A percentile compares a stretch with the other conserved stretches of the same genome.
These are phyloP conservation scores for Sphaceloma murrayae DNA, from an alignment of 2,329 filamentous ascomycete genomes.

Conservation along the genomic window DNA sequence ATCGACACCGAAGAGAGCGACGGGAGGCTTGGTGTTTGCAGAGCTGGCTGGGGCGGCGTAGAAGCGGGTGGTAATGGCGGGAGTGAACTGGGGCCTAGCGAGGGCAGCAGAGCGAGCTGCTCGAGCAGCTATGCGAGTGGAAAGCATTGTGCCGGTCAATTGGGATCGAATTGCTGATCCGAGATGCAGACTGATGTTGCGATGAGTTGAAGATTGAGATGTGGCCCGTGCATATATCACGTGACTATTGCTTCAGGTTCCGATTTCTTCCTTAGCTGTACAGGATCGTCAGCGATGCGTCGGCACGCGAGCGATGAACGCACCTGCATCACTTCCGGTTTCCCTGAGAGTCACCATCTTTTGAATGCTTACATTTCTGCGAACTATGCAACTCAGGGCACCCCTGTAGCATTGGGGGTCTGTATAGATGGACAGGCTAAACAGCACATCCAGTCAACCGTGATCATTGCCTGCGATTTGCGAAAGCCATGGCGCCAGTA, in stretches of 20 bases:
- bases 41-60: slow-evolving; percentile 59
- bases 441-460: no score
- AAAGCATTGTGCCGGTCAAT: slow-evolving; percentile 41
- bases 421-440: no score
- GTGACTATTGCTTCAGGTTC: slow-evolving; percentile 1
- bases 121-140: slow-evolving; percentile 47
- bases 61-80: slow-evolving; percentile 57
- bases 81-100: slow-evolving; percentile 40
- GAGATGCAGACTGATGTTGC: slow-evolving; percentile 9
- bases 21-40: slow-evolving; percentile 66
- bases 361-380: no score
- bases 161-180: slow-evolving; percentile 14
- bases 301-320: no score
- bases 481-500: no score
- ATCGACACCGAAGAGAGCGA: slow-evolving; percentile 89
- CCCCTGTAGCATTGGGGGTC: no score
- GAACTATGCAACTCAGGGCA: no score
- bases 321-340: no score
- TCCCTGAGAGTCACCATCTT: no score
- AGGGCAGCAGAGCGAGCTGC: slow-evolving; percentile 47
- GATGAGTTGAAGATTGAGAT: slow-evolving; percentile 15
- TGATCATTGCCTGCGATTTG: no score
- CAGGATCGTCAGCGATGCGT: no score
- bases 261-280: slow-evolving; percentile 8
- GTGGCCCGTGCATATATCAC: slow-evolving; percentile 15